A percentile compares a stretch with the other conserved stretches of the same genome.
Conservation (phyloP, 2,329 filamentous ascomycete species). For the Leptographium procerum region DNA sequence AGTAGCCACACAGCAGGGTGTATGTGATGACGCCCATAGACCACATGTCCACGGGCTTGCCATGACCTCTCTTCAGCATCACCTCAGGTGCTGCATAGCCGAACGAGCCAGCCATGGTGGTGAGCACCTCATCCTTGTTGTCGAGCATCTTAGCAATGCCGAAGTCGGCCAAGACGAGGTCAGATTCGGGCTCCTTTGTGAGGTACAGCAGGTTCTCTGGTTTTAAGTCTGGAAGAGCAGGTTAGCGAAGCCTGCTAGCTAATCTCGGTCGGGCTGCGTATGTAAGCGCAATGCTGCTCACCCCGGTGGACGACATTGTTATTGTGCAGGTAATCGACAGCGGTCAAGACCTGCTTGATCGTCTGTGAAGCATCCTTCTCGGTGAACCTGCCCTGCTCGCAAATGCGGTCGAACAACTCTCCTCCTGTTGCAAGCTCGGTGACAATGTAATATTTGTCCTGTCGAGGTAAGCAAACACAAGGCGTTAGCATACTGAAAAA, state of each 20-base stretch:
- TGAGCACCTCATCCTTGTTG: conserved; percentile 79
- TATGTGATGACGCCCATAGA: conserved; percentile 98
- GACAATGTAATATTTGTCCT: conserved; percentile 99
- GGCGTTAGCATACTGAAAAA: neutral
- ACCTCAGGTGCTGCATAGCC: conserved; percentile 96
- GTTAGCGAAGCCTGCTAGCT: conserved; percentile 6
- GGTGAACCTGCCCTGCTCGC: conserved; percentile 94
- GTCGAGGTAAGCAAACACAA: neutral
- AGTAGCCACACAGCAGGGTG: conserved; percentile 94
- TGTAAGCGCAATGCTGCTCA: conserved; percentile 24
- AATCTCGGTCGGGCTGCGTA: neutral
- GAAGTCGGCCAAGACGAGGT: conserved; percentile 90
- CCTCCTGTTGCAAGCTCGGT: conserved; percentile 92
- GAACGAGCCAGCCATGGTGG: conserved; percentile 97
- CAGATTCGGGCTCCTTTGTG: conserved; percentile 63
- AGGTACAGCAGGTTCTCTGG: conserved; percentile 96
- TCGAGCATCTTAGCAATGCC: conserved; percentile 98
- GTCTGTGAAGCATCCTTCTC: conserved; percentile 96
- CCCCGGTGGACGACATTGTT: conserved; percentile 95
- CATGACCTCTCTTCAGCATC: conserved; percentile 95
- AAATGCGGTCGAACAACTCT: conserved; percentile 95
- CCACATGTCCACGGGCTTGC: conserved; percentile 99
- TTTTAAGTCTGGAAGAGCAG: conserved; percentile 62
- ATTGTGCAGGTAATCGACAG: conserved; percentile 86
- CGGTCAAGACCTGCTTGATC: conserved; percentile 84